These are phyloP conservation scores for Fusarium keratoplasticum DNA, from an alignment of 2,329 filamentous ascomycete species.

Conservation along the genomic window DNA sequence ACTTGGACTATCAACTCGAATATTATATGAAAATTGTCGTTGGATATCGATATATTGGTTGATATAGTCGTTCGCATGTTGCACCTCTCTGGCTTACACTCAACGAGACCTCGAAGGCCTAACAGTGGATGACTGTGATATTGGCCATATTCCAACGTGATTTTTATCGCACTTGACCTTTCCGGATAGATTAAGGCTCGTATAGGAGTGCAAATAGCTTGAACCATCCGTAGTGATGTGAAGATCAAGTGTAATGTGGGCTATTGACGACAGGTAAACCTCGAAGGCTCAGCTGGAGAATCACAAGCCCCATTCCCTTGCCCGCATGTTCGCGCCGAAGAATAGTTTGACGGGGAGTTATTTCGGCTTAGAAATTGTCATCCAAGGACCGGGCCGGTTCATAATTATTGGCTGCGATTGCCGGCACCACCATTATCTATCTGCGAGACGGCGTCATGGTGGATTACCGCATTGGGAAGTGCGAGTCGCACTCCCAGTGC, in stretches of 20 bases:
- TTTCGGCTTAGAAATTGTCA: not conserved
- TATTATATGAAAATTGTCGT: not conserved
- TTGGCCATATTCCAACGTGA: not conserved
- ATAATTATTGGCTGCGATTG: not conserved
- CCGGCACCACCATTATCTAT: not conserved
- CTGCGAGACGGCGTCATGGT: not conserved
- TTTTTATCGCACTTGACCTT: not conserved
- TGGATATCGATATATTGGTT: not conserved
- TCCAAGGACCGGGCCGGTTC: not conserved
- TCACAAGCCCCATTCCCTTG: not conserved
- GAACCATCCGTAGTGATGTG: not conserved
- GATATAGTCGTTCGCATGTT: not conserved
- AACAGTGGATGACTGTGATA: not conserved
- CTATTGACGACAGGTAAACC: not conserved
- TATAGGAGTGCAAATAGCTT: not conserved
- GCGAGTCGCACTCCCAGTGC: conserved; percentile 6
- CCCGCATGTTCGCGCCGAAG: not conserved
- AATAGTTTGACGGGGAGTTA: not conserved
- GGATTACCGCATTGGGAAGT: conserved; percentile 10
- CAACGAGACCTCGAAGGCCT: not conserved
- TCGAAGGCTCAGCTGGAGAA: not conserved
- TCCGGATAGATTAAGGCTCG: not conserved
- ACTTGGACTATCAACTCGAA: not conserved
- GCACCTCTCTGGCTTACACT: not conserved
- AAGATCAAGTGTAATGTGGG: not conserved